Base-by-base conservation (phyloP, 495 filamentous ascomycete species). In the Collariella sp. region DNA sequence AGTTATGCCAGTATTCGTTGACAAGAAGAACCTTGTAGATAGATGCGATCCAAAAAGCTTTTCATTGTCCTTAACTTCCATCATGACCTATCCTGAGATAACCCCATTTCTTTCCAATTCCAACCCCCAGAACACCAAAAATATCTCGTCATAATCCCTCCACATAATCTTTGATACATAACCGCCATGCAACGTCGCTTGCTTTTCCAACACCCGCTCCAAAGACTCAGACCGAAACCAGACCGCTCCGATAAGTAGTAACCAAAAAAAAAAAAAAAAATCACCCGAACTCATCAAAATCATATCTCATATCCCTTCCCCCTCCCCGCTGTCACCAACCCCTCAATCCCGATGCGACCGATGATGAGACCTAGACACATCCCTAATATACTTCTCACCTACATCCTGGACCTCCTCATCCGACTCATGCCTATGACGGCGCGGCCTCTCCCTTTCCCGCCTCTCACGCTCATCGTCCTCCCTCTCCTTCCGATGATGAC, bases 401-500 rank as follows among this genome's bases (percentile, higher is more conserved):
- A 23, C 52, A 7, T 35, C 29, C n/a, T 34, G n/a, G 1, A 2
- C 24, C 3, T 69, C 66, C 1, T 52, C 57, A 23, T 61, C 61
- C 18, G 54, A 49, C 9, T 52, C 59, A 12, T 57, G 54, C 13
- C 40, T 53, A 51, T 64, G 63, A 5, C 61, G 52, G 18, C 57
- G 58, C 24, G 54, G 60, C 9, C 35, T 16, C 3, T 49, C 39
- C 15, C 7, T 20, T 7, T 52, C 50, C 26, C 22, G 33, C 26
- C 48, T 36, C 2, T 33, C 24, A 3, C 53, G 41, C 11, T 59
- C 56, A 42, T 60, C 58, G 15, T 60, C 58, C 20, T 60, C 58
- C 49, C 31, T 50, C 1, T 59, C 58, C 18, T 52, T 50, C n/a
- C 59, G 52, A 35, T 59, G 59, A 16, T 64, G 58, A 13, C 59